Conservation (phyloP, 805 yeast species). For the Jamesozyma lodderae region DNA sequence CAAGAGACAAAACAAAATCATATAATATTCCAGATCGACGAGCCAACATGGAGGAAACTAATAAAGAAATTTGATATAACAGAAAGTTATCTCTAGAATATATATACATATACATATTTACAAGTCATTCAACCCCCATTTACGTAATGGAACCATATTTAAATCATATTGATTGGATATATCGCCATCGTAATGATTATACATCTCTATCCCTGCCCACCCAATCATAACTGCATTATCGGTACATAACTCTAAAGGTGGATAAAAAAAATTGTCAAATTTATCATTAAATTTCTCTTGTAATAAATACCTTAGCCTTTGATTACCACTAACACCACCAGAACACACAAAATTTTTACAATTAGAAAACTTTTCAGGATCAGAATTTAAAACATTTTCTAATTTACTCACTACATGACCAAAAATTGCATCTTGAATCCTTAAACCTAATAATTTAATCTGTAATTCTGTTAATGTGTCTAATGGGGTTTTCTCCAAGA, state of each 20-base stretch:
- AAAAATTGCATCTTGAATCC: conserved; percentile 58
- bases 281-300: conserved; percentile 27
- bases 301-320: conserved; percentile 42
- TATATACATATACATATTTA: conserved; percentile 6
- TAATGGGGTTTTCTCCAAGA: conserved; percentile 12
- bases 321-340: conserved; percentile 91
- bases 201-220: conserved; percentile 89
- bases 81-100: conserved; percentile 14
- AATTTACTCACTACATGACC: conserved; percentile 63
- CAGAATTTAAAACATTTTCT: conserved; percentile 35
- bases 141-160: conserved; percentile 54
- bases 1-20: conserved; percentile 39
- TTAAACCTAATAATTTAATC: conserved; percentile 43
- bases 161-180: conserved; percentile 43
- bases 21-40: conserved; percentile 63
- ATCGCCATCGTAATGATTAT: conserved; percentile 34
- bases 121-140: conserved; percentile 67
- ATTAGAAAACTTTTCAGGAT: conserved; percentile 33
- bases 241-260: conserved; percentile 67
- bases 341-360: conserved; percentile 63
- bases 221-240: conserved; percentile 98
- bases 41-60: conserved; percentile 53
- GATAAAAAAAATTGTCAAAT: conserved; percentile 48
- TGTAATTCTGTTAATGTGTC: conserved; percentile 13
- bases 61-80: conserved; percentile 48